These are phyloP conservation scores for Isochrysis galbana DNA, from an alignment of 78 protist species.

Conservation along the genomic window DNA sequence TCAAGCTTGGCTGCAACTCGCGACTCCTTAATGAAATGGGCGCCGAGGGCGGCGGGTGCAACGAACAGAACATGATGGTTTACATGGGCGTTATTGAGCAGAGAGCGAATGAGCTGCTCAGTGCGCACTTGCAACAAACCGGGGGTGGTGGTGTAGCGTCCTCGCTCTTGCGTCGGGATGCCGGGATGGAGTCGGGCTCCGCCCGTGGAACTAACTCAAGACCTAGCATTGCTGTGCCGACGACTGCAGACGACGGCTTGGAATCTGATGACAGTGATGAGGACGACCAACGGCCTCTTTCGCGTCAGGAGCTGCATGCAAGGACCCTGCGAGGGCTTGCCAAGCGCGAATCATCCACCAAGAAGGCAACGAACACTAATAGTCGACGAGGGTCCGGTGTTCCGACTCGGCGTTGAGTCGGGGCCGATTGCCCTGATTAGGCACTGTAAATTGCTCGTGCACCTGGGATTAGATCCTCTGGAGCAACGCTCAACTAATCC, in stretches of 20 bases:
- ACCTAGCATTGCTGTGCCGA: neutral
- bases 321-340: neutral
- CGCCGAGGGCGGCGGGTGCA: conserved; percentile 5
- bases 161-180: no score
- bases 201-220: no score
- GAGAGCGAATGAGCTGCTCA: conserved; percentile 1
- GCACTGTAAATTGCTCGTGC: no score
- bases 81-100: conserved; percentile 39
- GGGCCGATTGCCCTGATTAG: no score
- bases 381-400: no score
- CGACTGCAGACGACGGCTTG: neutral
- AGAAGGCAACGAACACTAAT: no score
- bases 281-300: neutral
- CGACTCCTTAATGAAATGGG: neutral
- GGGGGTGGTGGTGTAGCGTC: no score
- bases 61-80: conserved; percentile 7
- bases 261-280: neutral
- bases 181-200: neutral
- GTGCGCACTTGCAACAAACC: neutral
- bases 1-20: neutral
- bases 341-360: neutral
- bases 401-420: no score
- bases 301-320: neutral
- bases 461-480: no score
- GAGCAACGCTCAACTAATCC: no score